phyloP scores from a whole-genome alignment of 2,329 filamentous ascomycete species.

The Kalmusia sp. region DNA sequence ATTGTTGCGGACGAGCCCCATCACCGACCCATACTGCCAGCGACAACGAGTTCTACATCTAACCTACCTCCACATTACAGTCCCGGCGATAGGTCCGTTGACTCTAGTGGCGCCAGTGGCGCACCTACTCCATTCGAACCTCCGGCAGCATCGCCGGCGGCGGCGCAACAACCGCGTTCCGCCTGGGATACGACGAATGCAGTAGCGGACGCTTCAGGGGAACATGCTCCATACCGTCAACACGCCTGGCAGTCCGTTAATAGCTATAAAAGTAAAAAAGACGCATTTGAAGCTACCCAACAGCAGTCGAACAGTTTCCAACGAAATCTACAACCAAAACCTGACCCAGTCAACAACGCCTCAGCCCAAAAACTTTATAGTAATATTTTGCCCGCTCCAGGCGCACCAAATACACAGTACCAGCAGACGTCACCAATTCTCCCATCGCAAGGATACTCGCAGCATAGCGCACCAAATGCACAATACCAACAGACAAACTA shows the following conservation, averaged over 20 bases:
- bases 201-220: neutral
- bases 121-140: conserved; percentile 3
- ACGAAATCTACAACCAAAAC: neutral
- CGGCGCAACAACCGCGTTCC: neutral
- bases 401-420: conserved; percentile 59
- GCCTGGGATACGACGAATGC: neutral
- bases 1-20: neutral
- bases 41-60: neutral
- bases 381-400: conserved; percentile 5
- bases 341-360: neutral
- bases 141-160: neutral
- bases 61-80: conserved; percentile 1
- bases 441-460: conserved; percentile 73
- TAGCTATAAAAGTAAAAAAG: neutral
- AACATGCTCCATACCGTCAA: neutral
- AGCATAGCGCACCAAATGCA: conserved; percentile 67
- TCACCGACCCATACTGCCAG: conserved; percentile 3
- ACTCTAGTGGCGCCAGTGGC: neutral
- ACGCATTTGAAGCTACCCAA: neutral
- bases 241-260: conserved; percentile 5
- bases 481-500: conserved; percentile 78
- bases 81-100: neutral
- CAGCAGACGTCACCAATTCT: conserved; percentile 80
- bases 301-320: neutral
- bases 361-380: conserved; percentile 1